phyloP scores from a whole-genome alignment of 768 basidiomycete species.

The Mrakia gelida region DNA sequence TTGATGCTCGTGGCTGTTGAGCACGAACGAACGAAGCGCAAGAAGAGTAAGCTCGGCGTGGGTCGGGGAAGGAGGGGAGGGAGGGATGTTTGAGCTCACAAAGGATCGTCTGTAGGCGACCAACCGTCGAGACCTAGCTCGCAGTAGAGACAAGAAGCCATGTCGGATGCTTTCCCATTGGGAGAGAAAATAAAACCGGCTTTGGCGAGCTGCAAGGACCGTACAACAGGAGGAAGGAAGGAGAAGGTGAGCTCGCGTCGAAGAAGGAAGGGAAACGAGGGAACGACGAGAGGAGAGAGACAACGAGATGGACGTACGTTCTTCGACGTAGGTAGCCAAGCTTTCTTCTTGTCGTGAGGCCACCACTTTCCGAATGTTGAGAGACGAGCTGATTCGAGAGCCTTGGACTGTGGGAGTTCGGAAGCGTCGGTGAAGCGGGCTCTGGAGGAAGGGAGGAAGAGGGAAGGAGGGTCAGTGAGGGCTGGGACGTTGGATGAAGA shows the following conservation, averaged over 20 bases:
- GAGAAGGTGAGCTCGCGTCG: background rate
- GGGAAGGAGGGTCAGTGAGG: background rate
- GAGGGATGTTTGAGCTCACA: constrained; percentile 54
- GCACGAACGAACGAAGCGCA: background rate
- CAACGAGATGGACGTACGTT: constrained; percentile 35
- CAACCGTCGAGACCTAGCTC: constrained; percentile 73
- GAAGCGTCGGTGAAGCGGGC: constrained; percentile 26
- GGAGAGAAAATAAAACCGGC: constrained; percentile 84
- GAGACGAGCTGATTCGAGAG: constrained; percentile 34
- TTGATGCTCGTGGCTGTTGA: constrained; percentile 14
- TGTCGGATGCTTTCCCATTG: constrained; percentile 63
- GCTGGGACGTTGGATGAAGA: background rate
- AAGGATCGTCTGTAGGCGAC: constrained; percentile 80
- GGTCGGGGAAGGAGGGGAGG: background rate
- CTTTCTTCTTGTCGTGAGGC: constrained; percentile 43
- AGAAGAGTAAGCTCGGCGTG: background rate
- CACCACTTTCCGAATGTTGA: constrained; percentile 41
- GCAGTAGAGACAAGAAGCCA: constrained; percentile 82
- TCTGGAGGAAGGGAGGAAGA: constrained; percentile 3
- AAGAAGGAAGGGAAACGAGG: background rate
- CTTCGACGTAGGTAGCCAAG: constrained; percentile 40
- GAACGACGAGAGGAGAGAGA: background rate
- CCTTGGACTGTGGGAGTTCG: constrained; percentile 37
- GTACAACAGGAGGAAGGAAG: background rate
- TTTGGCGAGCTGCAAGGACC: constrained; percentile 65